phyloP scores from a whole-genome alignment of 2,329 filamentous ascomycete species.

The Hypoxylon sp. region DNA sequence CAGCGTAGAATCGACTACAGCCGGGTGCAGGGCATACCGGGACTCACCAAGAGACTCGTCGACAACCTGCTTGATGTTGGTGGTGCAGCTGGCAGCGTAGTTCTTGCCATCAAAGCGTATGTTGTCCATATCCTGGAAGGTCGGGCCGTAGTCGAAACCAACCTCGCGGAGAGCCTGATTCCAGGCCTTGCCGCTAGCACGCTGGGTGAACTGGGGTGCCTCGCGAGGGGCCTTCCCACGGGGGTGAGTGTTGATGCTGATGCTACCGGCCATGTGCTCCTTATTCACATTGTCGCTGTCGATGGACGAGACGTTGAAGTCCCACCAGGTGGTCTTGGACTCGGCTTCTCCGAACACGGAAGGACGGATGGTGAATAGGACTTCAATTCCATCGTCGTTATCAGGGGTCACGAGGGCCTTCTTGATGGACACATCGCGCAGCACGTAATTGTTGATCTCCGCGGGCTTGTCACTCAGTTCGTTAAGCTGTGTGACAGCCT shows the following conservation, averaged over 20 bases:
- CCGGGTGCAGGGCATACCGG: conserved; percentile 55
- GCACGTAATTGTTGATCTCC: conserved; percentile 23
- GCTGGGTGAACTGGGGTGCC: conserved; percentile 38
- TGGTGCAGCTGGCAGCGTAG: conserved; percentile 46
- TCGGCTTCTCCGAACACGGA: conserved; percentile 21
- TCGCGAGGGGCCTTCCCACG: conserved; percentile 17
- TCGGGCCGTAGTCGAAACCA: conserved; percentile 55
- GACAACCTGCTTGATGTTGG: conserved; percentile 38
- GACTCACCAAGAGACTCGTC: conserved; percentile 50
- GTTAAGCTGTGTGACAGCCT: conserved; percentile 38
- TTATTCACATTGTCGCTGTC: conserved; percentile 30
- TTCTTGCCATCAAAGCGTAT: conserved; percentile 45
- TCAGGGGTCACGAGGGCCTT: conserved; percentile 48
- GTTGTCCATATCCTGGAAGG: conserved; percentile 52
- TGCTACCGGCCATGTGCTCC: conserved; percentile 46
- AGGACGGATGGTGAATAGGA: conserved; percentile 43
- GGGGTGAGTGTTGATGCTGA: conserved; percentile 39
- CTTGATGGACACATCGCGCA: conserved; percentile 48
- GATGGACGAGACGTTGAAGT: conserved; percentile 49
- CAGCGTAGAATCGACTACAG: conserved; percentile 52
- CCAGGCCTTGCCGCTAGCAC: conserved; percentile 46
- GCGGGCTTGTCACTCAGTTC: conserved; percentile 12
- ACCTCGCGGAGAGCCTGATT: conserved; percentile 51
- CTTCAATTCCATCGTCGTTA: conserved; percentile 47
- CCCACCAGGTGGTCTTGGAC: conserved; percentile 40